Conservation (phyloP, 2,329 filamentous ascomycete species). For the Ceratocystis ficicola region DNA sequence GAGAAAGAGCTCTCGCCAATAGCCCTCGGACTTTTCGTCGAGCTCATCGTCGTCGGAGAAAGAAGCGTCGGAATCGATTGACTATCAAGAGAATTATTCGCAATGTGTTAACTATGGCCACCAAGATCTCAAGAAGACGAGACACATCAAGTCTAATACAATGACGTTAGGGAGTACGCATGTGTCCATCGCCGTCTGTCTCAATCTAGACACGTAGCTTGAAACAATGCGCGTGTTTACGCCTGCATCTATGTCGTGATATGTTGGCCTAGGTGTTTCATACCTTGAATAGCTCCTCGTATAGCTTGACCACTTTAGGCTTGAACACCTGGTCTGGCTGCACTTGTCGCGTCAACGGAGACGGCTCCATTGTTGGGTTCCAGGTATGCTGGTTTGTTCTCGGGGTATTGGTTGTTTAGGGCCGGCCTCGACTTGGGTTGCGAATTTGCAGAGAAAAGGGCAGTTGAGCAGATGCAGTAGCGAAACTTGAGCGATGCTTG, state of each 20-base stretch:
- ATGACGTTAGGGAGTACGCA: too few species aligned
- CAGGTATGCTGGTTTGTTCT: not conserved
- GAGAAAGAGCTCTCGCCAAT: constrained; percentile 94
- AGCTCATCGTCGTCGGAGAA: constrained; percentile 46
- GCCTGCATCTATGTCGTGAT: not conserved
- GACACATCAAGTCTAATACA: too few species aligned
- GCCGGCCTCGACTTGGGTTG: not conserved
- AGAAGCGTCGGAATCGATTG: not conserved
- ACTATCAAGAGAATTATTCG: not conserved
- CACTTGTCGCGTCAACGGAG: constrained; percentile 84
- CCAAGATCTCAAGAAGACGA: not conserved
- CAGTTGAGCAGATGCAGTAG: not conserved
- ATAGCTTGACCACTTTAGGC: constrained; percentile 85
- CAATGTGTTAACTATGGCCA: not conserved
- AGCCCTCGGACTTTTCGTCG: constrained; percentile 67
- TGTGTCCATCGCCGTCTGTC: too few species aligned
- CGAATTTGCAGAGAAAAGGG: not conserved
- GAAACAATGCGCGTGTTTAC: not conserved
- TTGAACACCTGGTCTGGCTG: constrained; percentile 73
- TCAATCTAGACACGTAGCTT: not conserved
- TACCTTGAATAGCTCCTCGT: constrained; percentile 72
- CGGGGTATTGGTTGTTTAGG: not conserved
- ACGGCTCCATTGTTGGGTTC: constrained; percentile 58
- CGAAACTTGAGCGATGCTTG: not conserved
- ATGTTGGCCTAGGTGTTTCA: constrained; percentile 15